Evolutionary conservation across 2,329 filamentous ascomycete species (phyloP), one percentile per base, ranked within the genome.

Genomic region (Penicillium digitatum): DNA sequence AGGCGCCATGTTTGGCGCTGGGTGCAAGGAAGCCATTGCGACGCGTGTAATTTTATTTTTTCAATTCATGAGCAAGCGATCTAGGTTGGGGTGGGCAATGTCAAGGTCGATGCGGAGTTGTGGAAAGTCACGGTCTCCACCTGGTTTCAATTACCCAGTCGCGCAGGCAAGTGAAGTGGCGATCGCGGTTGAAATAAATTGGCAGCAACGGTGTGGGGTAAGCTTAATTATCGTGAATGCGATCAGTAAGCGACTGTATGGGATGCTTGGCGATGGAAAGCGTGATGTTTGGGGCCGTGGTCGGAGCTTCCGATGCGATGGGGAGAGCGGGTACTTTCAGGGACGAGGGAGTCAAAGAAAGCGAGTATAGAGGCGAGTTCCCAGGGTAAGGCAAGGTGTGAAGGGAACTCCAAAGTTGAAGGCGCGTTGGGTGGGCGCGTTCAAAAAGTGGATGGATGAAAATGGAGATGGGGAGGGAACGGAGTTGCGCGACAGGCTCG

Each of bases 1-100:
- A 71, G 87, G 82, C 73, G 87, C 84, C 74, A 88, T 82, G 66
- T 83, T 82, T 61, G 87, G 84, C 62, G 85, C 81, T 67, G 84
- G 77, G 77, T 94, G 89, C 69, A 91, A 85, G 60, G 89, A 92
- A 73, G 90, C 87, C 90, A 95, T 95, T 69, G 57, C 81, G 75
- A 62, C 64, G 62, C 62, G 63, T 61, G 64, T 63, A 31, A 43
- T 59, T 61, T 58, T 60, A n/a, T n/a, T n/a, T 39, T 52, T 66
- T 66, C 55, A 68, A 64, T 66, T 68, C 71, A 72, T 71, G 66
- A 57, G 64, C 66, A 48, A 50, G 49, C 52, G 54, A 34, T 50
- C 46, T 63, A 57, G 55, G 54, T 59, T 56, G 49, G 44, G 55
- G 45, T 37, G 35, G 50, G 50, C 43, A 62, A 55, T 62, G 61